phyloP scores from a whole-genome alignment of 73 alveolate species.

The Effrenium voratum region DNA sequence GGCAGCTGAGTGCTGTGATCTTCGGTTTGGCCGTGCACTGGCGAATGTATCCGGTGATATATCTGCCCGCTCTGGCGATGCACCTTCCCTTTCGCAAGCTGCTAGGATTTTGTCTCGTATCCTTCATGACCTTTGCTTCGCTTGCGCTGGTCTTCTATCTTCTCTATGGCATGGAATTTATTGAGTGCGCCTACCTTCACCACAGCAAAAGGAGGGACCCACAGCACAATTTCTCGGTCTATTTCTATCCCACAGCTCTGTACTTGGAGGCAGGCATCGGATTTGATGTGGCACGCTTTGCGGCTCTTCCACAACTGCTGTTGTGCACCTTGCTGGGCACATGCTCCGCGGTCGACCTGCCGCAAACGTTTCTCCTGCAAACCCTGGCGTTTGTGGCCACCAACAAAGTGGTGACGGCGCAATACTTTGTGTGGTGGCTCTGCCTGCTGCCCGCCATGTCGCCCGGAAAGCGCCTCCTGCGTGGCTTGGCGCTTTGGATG shows the following conservation, averaged over 20 bases:
- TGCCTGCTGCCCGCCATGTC: conserved; percentile 95
- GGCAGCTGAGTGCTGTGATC: conserved; percentile 96
- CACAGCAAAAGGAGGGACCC: conserved; percentile 96
- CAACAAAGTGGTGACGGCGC: conserved; percentile 96
- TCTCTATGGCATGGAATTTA: conserved; percentile 42
- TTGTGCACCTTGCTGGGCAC: conserved; percentile 24
- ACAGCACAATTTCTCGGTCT: conserved; percentile 97
- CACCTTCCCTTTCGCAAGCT: not conserved
- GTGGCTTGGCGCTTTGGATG: conserved; percentile 32
- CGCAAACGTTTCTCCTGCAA: conserved; percentile 96
- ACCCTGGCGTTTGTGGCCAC: conserved; percentile 97
- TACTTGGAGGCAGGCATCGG: not conserved
- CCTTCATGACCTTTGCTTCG: not conserved
- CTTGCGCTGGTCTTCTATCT: not conserved
- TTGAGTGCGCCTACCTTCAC: conserved; percentile 74
- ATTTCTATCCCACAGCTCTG: conserved; percentile 96
- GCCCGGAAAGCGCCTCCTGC: not conserved
- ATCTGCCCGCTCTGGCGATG: not conserved
- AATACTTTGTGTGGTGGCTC: conserved; percentile 97
- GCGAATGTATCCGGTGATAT: conserved; percentile 96
- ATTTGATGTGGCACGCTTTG: conserved; percentile 11
- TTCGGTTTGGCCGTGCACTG: conserved; percentile 98
- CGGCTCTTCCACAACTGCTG: conserved; percentile 45
- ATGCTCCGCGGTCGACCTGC: conserved; percentile 48
- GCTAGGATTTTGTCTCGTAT: not conserved